These are phyloP conservation scores for Clavispora carvajalis DNA, from an alignment of 805 yeast genomes.

Conservation along the genomic window DNA sequence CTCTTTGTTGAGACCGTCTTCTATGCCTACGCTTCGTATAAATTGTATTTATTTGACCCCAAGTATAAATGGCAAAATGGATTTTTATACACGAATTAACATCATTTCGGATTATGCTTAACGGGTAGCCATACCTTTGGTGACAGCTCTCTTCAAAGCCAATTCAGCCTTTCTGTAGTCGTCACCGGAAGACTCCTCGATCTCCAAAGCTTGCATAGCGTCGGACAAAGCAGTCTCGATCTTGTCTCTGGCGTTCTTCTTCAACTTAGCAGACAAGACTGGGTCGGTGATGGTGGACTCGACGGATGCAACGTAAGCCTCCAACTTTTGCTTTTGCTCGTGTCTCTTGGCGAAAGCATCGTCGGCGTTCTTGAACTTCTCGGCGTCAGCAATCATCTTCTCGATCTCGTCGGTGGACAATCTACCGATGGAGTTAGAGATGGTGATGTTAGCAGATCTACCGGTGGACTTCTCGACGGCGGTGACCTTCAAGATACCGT, in stretches of 20 bases:
- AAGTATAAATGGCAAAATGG: slow-evolving; percentile 8
- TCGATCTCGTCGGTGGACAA: slow-evolving; percentile 95
- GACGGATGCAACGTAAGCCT: slow-evolving; percentile 73
- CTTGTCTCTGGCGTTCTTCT: slow-evolving; percentile 96
- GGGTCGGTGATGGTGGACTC: slow-evolving; percentile 97
- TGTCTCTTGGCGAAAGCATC: slow-evolving; percentile 99
- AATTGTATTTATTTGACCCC: slow-evolving; percentile 1
- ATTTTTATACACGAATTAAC: slow-evolving; percentile 16
- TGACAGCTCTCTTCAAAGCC: slow-evolving; percentile 97
- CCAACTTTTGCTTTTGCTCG: slow-evolving; percentile 80
- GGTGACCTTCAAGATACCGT: slow-evolving; percentile 93
- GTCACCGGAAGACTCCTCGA: slow-evolving; percentile 94
- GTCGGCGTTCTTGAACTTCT: slow-evolving; percentile 57
- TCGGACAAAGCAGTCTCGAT: slow-evolving; percentile 97
- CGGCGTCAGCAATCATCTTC: slow-evolving; percentile 97
- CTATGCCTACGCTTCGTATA: not conserved
- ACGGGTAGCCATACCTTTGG: slow-evolving; percentile 99
- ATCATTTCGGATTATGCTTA: slow-evolving; percentile 37
- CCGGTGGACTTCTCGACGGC: slow-evolving; percentile 99
- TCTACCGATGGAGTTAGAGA: slow-evolving; percentile 98
- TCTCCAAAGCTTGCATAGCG: slow-evolving; percentile 95
- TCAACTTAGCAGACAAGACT: slow-evolving; percentile 91
- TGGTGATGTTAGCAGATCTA: slow-evolving; percentile 93
- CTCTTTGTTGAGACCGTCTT: not conserved
- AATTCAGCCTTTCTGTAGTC: slow-evolving; percentile 99